Percentiles rank a stretch among this genome's conserved stretches.
phyloP scores from a whole-genome alignment of 2,329 filamentous ascomycete genomes.

The Pestalotiopsis sp. region DNA sequence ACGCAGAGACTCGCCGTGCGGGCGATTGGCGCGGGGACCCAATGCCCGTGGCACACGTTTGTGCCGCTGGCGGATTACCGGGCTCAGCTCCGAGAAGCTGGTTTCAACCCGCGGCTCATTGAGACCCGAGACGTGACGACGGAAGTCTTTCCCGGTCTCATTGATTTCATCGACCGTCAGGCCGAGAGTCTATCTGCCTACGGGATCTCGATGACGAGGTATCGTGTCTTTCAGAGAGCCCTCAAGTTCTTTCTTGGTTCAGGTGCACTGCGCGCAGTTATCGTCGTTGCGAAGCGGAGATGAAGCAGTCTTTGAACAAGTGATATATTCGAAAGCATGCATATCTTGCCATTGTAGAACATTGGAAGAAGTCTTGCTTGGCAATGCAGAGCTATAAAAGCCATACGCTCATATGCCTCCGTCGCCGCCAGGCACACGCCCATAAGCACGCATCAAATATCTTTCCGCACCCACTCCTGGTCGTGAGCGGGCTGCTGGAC shows the following conservation, averaged over 20 bases:
- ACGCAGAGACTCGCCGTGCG: slow-evolving; percentile 37
- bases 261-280: neutral
- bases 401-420: no score
- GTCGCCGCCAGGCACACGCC: no score
- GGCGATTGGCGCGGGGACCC: slow-evolving; percentile 46
- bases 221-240: neutral
- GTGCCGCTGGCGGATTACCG: slow-evolving; percentile 47
- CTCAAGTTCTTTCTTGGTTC: neutral
- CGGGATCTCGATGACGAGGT: neutral
- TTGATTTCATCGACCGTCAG: slow-evolving; percentile 38
- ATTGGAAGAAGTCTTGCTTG: no score
- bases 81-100: slow-evolving; percentile 45
- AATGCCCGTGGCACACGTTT: slow-evolving; percentile 52
- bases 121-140: slow-evolving; percentile 52
- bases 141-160: slow-evolving; percentile 54
- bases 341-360: no score
- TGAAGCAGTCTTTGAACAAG: neutral
- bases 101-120: slow-evolving; percentile 46
- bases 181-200: neutral
- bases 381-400: no score
- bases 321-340: no score
- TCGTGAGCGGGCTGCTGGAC: neutral
- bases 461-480: neutral
- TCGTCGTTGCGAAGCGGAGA: neutral
- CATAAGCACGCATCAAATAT: neutral